Conservation (phyloP, 2,329 filamentous ascomycete genomes). For the Penicillium sp. region DNA sequence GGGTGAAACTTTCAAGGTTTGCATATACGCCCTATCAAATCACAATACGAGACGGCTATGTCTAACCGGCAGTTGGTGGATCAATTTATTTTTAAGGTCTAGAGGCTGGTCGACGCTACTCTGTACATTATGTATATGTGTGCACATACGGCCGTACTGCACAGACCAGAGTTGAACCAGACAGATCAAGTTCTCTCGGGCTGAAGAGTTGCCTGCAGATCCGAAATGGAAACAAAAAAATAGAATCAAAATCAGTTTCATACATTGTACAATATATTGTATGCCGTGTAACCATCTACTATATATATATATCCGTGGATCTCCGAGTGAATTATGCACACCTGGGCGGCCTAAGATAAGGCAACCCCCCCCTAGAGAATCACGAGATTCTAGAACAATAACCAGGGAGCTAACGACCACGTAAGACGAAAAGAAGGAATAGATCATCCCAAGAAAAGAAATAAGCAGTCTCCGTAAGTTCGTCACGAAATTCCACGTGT, state of each 20-base stretch:
- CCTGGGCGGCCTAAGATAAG: neutral
- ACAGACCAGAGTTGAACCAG: neutral
- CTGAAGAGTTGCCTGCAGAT: constrained; percentile 2
- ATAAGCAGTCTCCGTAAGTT: constrained; percentile 6
- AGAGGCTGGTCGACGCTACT: neutral
- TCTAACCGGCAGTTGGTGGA: neutral
- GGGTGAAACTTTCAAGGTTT: neutral
- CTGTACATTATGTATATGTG: neutral
- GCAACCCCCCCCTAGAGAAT: neutral
- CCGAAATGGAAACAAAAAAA: neutral
- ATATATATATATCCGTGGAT: neutral
- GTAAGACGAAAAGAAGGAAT: neutral
- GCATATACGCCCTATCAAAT: neutral
- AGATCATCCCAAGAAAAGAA: neutral
- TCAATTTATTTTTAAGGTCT: constrained; percentile 3
- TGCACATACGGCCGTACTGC: neutral
- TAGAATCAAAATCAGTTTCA: neutral
- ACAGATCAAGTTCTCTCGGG: neutral
- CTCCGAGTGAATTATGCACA: neutral
- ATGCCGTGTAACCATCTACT: neutral
- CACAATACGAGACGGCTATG: neutral
- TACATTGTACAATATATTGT: neutral
- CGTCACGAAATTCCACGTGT: constrained; percentile 8
- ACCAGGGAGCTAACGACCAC: neutral
- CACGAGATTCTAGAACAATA: neutral